These are phyloP conservation scores for Xylaria sp. DNA, from an alignment of 2,329 filamentous ascomycete genomes.

Conservation along the genomic window DNA sequence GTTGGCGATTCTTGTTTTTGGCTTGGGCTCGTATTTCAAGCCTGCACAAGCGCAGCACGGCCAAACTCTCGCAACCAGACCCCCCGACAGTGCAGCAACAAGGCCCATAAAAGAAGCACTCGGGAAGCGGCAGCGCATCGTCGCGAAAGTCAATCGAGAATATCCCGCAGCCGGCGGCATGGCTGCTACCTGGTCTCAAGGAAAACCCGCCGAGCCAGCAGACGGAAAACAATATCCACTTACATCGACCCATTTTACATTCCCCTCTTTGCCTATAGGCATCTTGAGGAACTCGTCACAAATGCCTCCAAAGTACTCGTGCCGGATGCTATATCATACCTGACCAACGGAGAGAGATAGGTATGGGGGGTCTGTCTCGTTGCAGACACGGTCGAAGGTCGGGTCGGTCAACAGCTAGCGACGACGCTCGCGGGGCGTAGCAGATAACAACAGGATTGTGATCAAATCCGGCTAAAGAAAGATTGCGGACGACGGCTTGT, in stretches of 20 bases:
- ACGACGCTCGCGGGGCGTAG: not conserved
- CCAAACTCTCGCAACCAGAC: not conserved
- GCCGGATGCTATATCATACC: slow-evolving; percentile 34
- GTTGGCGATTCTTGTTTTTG: not conserved
- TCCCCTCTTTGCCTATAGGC: slow-evolving; percentile 52
- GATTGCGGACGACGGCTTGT: not conserved
- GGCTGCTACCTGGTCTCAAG: not conserved
- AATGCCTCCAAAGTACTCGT: slow-evolving; percentile 13
- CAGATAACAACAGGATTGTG: not conserved
- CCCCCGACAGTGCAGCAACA: not conserved
- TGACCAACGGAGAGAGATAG: slow-evolving; percentile 2
- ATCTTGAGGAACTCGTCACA: slow-evolving; percentile 42
- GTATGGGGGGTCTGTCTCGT: not conserved
- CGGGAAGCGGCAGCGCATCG: not conserved
- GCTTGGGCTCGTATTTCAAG: not conserved
- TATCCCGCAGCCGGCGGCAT: not conserved
- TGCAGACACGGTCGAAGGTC: not conserved
- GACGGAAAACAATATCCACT: slow-evolving; percentile 38
- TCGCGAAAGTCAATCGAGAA: not conserved
- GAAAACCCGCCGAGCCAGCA: not conserved
- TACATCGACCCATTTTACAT: slow-evolving; percentile 67
- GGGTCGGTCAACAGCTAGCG: not conserved
- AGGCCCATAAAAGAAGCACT: not conserved
- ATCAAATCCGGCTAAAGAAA: not conserved
- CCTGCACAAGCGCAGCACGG: not conserved